Evolutionary conservation across 768 basidiomycete genomes (phyloP), one percentile per base, ranked within the genome.

Genomic region (Lactifluus volemus): DNA sequence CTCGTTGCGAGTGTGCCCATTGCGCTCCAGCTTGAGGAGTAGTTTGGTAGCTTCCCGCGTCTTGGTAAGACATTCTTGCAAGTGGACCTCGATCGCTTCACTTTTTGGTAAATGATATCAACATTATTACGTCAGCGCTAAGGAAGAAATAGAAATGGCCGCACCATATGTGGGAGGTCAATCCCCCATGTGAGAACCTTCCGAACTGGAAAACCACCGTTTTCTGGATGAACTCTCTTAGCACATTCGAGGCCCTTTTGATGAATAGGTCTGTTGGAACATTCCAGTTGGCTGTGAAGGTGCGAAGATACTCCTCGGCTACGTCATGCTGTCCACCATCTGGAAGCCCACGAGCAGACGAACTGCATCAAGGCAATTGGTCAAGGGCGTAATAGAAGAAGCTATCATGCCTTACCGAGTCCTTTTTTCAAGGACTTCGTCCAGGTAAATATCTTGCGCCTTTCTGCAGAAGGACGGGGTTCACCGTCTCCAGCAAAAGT

Each of bases 21-120:
- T 59, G 29, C 15, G 49, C 58, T 65, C 64, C 2, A 59, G 36
- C 21, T 50, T 54, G 32, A 65, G 63, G 9, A 65, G 51, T 1
- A 59, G 45, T 1, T 4, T 34, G 11, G 54, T 53, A 11, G 49
- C 53, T 2, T 1, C 17, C 14, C 15, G 4, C 34, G 64, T 57
- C 21, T 5, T 49, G 1, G 1, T 25, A 3, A 30, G 7, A 19
- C 49, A 55, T 5, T 53, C 53, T 4, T 49, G 9, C 49, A 65
- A n/a, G 15, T 61, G 63, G 25, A 0, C 8, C 9, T 32, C 45
- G 15, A 65, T 44, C 11, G 38, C 53, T 0, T 34, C 58, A n/a
- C 64, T 65, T 38, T 38, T 36, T 6, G 34, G n/a, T 2, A 4
- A 49, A 34, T 10, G 12, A 32, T 36, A 36, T 53, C 45, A 49